Evolutionary conservation across 192 early-diverging fungal genomes (phyloP).

Genomic region (Backusella australiensis): DNA sequence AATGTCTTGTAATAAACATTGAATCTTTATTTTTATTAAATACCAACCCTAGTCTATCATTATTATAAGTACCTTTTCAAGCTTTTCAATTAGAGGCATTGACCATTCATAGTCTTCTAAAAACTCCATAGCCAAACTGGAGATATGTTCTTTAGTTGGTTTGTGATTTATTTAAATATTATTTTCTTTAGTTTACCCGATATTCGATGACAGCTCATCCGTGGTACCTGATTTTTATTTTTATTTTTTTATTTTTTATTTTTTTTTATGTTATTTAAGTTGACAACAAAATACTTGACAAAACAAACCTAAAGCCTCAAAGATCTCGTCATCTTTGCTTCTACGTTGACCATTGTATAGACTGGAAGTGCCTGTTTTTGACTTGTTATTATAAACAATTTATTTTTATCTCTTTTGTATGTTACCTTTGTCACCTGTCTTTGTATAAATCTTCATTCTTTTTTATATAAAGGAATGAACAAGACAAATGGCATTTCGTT

Average conservation of each 20-base stretch:
- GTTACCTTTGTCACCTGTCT: conserved; percentile 88
- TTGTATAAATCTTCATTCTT: conserved; percentile 81
- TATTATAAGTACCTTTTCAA: conserved; percentile 21
- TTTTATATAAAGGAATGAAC: neutral
- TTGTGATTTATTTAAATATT: neutral
- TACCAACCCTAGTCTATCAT: neutral
- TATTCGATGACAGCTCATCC: conserved; percentile 77
- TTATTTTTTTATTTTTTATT: too few species aligned
- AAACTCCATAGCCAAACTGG: conserved; percentile 35
- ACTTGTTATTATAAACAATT: neutral
- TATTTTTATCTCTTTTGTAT: neutral
- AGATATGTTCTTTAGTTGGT: neutral
- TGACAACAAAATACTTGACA: neutral
- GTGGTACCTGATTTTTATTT: conserved; percentile 74
- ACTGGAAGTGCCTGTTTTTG: conserved; percentile 66
- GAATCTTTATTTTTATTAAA: conserved; percentile 53
- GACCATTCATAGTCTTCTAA: conserved; percentile 21
- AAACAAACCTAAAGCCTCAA: conserved; percentile 77
- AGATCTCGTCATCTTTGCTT: conserved; percentile 83
- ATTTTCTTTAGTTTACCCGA: conserved; percentile 48
- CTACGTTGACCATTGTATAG: conserved; percentile 90
- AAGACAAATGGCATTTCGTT: neutral
- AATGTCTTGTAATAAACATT: conserved; percentile 89
- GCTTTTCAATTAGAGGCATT: conserved; percentile 1
- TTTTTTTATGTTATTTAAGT: neutral